Percentiles rank a stretch among this genome's conserved stretches.
Evolutionary conservation across 1,284 basidiomycete species (phyloP).

Genomic region (Rhodotorula sp.): DNA sequence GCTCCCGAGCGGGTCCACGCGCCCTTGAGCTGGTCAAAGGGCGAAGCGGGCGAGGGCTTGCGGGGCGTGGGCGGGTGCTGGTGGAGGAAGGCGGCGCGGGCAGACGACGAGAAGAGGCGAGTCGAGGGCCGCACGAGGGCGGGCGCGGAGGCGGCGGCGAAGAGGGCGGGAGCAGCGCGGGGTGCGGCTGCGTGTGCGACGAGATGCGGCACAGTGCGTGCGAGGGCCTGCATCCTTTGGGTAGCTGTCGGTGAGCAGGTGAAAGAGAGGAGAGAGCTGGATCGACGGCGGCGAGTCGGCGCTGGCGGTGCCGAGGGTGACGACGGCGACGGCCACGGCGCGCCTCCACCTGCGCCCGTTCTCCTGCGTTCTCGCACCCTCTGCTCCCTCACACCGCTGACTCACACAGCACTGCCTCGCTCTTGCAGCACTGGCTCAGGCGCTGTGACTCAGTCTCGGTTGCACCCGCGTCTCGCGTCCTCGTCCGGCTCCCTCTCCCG

Average conservation of each 20-base stretch:
- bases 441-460: too few relatives aligned
- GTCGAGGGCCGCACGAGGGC: background rate
- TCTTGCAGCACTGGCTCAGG: too few relatives aligned
- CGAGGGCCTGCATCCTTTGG: background rate
- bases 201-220: conserved; percentile 1
- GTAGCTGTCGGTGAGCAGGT: background rate
- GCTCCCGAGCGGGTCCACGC: background rate
- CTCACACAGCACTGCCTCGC: too few relatives aligned
- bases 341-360: too few relatives aligned
- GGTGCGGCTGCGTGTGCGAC: background rate
- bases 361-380: too few relatives aligned
- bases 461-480: too few relatives aligned
- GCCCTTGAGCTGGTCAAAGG: background rate
- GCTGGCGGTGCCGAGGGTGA: too few relatives aligned
- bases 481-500: too few relatives aligned
- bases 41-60: background rate
- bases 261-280: background rate
- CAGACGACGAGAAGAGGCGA: conserved; percentile 26
- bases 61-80: background rate
- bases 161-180: background rate
- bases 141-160: conserved; percentile 1
- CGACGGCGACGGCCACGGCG: too few relatives aligned
- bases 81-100: background rate
- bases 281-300: background rate
- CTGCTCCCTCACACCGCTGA: too few relatives aligned